These are phyloP conservation scores for Scedosporium dehoogii DNA, from an alignment of 2,329 filamentous ascomycete genomes.

Conservation along the genomic window DNA sequence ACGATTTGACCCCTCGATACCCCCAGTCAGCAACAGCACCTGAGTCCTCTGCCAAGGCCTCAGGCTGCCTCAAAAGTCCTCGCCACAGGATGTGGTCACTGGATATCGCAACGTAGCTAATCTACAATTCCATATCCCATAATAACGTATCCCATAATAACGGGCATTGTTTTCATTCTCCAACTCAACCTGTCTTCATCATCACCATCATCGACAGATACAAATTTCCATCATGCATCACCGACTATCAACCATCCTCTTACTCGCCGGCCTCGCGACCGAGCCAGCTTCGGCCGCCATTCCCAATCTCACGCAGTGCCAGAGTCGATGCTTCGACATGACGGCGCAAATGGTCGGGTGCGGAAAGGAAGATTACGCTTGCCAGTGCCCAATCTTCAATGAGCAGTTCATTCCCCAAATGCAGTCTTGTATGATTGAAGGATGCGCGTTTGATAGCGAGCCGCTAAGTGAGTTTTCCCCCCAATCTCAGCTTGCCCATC, in stretches of 20 bases:
- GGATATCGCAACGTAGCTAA: background rate
- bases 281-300: background rate
- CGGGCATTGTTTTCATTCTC: background rate
- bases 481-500: background rate
- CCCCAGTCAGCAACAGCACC: background rate
- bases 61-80: background rate
- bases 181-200: background rate
- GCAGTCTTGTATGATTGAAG: slow-evolving; percentile 10
- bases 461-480: slow-evolving; percentile 5
- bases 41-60: background rate
- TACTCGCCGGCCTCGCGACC: background rate
- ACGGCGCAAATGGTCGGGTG: slow-evolving; percentile 8
- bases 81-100: background rate
- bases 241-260: slow-evolving; percentile 16
- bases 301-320: slow-evolving; percentile 9
- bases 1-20: background rate
- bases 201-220: background rate
- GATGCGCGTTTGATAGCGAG: slow-evolving; percentile 5
- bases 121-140: background rate
- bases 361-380: slow-evolving; percentile 4
- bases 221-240: slow-evolving; percentile 33
- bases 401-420: slow-evolving; percentile 8
- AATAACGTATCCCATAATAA: background rate
- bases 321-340: slow-evolving; percentile 8
- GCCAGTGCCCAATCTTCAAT: slow-evolving; percentile 7